Percentiles rank a stretch among this genome's conserved stretches.
Evolutionary conservation across 2,329 filamentous ascomycete species (phyloP).

Genomic region (Penicillium decumbens): DNA sequence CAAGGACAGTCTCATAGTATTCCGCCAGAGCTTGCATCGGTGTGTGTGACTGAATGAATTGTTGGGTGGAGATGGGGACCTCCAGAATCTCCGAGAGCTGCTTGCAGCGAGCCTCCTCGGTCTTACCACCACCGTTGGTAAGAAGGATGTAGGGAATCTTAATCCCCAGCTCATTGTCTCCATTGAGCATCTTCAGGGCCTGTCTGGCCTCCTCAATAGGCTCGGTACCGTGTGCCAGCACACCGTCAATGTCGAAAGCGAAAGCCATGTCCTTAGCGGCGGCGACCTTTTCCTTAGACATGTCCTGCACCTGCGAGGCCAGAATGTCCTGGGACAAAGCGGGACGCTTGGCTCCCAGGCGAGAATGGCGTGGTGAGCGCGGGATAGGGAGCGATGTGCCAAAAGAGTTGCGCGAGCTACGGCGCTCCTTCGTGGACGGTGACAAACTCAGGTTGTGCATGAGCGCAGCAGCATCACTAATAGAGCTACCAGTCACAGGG

Average conservation of each 20-base stretch:
- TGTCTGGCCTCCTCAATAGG: conserved; percentile 64
- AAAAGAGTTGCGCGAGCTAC: conserved; percentile 70
- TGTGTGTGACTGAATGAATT: conserved; percentile 74
- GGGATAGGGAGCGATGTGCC: conserved; percentile 69
- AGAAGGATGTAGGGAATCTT: conserved; percentile 72
- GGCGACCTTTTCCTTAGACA: conserved; percentile 61
- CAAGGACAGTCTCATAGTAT: conserved; percentile 72
- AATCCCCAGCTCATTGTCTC: conserved; percentile 71
- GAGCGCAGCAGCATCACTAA: conserved; percentile 63
- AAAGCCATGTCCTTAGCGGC: conserved; percentile 76
- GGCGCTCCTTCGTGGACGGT: conserved; percentile 63
- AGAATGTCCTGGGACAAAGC: conserved; percentile 60
- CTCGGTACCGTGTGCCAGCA: conserved; percentile 67
- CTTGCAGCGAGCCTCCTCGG: conserved; percentile 59
- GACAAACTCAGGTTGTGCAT: conserved; percentile 69
- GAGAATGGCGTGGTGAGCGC: conserved; percentile 63
- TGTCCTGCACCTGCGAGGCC: conserved; percentile 65
- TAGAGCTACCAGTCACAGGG: conserved; percentile 62
- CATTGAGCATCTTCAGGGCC: conserved; percentile 66
- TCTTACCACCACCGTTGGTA: conserved; percentile 70
- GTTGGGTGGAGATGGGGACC: conserved; percentile 62
- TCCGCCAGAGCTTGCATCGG: conserved; percentile 71
- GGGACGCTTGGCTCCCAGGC: conserved; percentile 58
- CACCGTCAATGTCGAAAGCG: conserved; percentile 66
- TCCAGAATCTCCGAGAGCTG: conserved; percentile 64